Conservation (phyloP, 345 rosid genomes). For the Durio zibethinus region DNA sequence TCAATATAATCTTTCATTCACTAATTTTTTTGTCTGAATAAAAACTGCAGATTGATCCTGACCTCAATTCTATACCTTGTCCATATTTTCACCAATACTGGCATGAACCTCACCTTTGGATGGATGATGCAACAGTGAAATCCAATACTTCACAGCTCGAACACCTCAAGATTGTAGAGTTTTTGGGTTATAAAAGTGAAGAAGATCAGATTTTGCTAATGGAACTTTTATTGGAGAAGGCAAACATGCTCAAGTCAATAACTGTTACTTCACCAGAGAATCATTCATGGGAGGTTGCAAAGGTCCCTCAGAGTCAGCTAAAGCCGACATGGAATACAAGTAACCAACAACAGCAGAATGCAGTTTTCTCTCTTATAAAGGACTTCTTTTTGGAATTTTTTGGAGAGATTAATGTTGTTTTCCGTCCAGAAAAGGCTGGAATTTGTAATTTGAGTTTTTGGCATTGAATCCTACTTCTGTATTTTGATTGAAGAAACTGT, state of each 20-base stretch:
- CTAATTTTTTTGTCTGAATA: background rate
- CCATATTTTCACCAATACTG: conserved; percentile 3
- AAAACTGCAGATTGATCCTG: conserved; percentile 2
- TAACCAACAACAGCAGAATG: background rate
- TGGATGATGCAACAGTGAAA: background rate
- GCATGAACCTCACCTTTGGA: conserved; percentile 13
- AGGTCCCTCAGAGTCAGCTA: background rate
- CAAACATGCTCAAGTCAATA: background rate
- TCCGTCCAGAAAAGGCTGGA: background rate
- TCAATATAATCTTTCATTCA: background rate
- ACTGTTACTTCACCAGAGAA: conserved; percentile 3
- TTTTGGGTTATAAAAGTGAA: background rate
- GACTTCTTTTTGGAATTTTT: background rate
- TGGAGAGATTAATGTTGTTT: background rate
- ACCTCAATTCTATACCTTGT: background rate
- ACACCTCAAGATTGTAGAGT: background rate
- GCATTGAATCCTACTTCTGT: background rate
- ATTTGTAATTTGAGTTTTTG: background rate
- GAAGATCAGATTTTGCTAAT: background rate
- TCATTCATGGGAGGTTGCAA: background rate
- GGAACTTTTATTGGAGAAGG: background rate
- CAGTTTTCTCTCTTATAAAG: background rate
- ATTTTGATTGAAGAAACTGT: background rate
- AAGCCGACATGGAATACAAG: background rate
- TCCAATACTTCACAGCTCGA: background rate